A percentile compares a stretch with the other conserved stretches of the same genome.
Conservation (phyloP, 768 basidiomycete species). For the Leccinum rimulosum region DNA sequence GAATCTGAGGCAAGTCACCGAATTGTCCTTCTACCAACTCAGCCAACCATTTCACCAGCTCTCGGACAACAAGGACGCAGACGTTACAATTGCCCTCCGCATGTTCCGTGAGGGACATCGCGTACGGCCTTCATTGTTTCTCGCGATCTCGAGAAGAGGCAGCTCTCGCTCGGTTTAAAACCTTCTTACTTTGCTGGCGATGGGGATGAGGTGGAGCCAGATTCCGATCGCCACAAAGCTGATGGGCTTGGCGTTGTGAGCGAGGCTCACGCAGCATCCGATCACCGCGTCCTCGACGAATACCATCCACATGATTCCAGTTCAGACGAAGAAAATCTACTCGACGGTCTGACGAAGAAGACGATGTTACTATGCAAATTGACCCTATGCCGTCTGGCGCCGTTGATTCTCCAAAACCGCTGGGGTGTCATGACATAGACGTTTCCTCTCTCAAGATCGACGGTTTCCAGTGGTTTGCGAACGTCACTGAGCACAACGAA, state of each 20-base stretch:
- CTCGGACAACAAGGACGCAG: constrained; percentile 82
- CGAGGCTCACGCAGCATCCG: constrained; percentile 23
- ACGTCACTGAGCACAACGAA: constrained; percentile 35
- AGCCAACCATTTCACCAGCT: constrained; percentile 47
- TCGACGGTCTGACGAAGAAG: constrained; percentile 16
- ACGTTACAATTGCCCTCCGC: constrained; percentile 71
- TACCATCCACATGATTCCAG: constrained; percentile 1
- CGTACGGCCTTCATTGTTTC: constrained; percentile 76
- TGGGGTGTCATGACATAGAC: not conserved
- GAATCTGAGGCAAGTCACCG: constrained; percentile 70
- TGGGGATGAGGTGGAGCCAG: constrained; percentile 41
- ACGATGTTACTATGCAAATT: constrained; percentile 21
- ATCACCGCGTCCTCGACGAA: constrained; percentile 17
- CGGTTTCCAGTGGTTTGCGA: constrained; percentile 73
- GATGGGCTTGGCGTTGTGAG: constrained; percentile 33
- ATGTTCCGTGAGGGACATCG: constrained; percentile 85
- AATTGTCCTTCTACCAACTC: not conserved
- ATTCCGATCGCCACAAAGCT: constrained; percentile 25
- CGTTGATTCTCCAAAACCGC: not conserved
- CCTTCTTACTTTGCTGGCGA: constrained; percentile 80
- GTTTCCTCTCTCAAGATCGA: constrained; percentile 48
- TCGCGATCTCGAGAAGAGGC: constrained; percentile 74
- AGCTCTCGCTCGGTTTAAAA: constrained; percentile 80
- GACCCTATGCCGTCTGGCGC: not conserved
- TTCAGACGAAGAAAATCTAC: constrained; percentile 23